Percentiles rank a stretch among this genome's conserved stretches.
These are phyloP conservation scores for Penicillium tannophilum DNA, from an alignment of 495 filamentous ascomycete genomes.

Conservation along the genomic window DNA sequence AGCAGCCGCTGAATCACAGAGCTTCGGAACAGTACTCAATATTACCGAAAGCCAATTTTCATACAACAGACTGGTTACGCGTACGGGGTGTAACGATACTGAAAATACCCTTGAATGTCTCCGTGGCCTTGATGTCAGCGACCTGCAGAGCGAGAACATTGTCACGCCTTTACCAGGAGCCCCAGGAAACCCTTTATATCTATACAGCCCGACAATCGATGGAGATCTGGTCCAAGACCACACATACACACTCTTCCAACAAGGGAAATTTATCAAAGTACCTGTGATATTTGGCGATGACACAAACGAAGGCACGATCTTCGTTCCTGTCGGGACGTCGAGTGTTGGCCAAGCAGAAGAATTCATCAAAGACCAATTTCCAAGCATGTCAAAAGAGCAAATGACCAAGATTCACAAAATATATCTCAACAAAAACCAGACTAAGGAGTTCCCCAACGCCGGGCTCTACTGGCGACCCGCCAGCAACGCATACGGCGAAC, in stretches of 20 bases:
- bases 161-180: slow-evolving; percentile 57
- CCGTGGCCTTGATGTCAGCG: slow-evolving; percentile 47
- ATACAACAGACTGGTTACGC: slow-evolving; percentile 62
- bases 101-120: slow-evolving; percentile 59
- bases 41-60: slow-evolving; percentile 63
- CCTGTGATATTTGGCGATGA: slow-evolving; percentile 71
- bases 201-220: slow-evolving; percentile 63
- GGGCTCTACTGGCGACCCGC: slow-evolving; percentile 62
- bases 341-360: slow-evolving; percentile 46
- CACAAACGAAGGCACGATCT: slow-evolving; percentile 70
- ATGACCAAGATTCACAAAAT: slow-evolving; percentile 56
- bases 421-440: slow-evolving; percentile 54
- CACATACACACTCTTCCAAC: slow-evolving; percentile 58
- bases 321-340: slow-evolving; percentile 54
- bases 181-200: slow-evolving; percentile 50
- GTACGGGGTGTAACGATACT: slow-evolving; percentile 52
- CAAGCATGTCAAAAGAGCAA: slow-evolving; percentile 54
- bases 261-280: slow-evolving; percentile 65
- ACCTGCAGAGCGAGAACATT: slow-evolving; percentile 56
- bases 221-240: slow-evolving; percentile 58
- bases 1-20: slow-evolving; percentile 65
- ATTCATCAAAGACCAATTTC: slow-evolving; percentile 67
- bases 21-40: slow-evolving; percentile 62
- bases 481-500: slow-evolving; percentile 66
- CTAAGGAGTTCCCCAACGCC: slow-evolving; percentile 41